phyloP scores from a whole-genome alignment of 2,329 filamentous ascomycete genomes.

The Diplocarpon mali region DNA sequence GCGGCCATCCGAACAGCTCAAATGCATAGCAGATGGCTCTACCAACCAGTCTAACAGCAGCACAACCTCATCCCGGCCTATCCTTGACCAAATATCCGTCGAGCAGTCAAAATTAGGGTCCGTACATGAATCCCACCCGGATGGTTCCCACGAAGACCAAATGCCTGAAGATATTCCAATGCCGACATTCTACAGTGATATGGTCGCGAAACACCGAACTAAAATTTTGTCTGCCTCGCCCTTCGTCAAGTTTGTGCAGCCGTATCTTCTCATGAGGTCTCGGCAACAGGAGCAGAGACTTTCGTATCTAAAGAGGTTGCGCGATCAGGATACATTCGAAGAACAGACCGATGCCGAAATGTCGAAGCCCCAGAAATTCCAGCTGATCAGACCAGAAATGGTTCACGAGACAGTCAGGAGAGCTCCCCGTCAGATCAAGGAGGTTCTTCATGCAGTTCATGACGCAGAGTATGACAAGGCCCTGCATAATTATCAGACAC shows the following conservation, averaged over 20 bases:
- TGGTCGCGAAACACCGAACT: constrained; percentile 86
- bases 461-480: constrained; percentile 96
- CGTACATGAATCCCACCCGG: constrained; percentile 30
- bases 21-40: not conserved
- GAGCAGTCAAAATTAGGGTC: constrained; percentile 22
- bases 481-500: constrained; percentile 83
- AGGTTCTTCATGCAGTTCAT: constrained; percentile 88
- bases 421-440: constrained; percentile 77
- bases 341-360: constrained; percentile 49
- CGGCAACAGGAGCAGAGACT: constrained; percentile 82
- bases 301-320: constrained; percentile 68
- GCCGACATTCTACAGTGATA: constrained; percentile 88
- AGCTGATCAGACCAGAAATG: constrained; percentile 92
- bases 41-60: not conserved
- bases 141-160: constrained; percentile 37
- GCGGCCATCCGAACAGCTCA: constrained; percentile 3
- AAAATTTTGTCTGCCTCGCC: constrained; percentile 91
- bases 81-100: constrained; percentile 3
- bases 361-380: constrained; percentile 59
- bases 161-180: constrained; percentile 71
- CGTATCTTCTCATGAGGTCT: constrained; percentile 84
- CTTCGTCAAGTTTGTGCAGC: constrained; percentile 90
- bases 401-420: constrained; percentile 73
- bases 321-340: constrained; percentile 60
- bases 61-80: constrained; percentile 9